phyloP scores from a whole-genome alignment of 768 basidiomycete species.

The Tricholoma furcatifolium region DNA sequence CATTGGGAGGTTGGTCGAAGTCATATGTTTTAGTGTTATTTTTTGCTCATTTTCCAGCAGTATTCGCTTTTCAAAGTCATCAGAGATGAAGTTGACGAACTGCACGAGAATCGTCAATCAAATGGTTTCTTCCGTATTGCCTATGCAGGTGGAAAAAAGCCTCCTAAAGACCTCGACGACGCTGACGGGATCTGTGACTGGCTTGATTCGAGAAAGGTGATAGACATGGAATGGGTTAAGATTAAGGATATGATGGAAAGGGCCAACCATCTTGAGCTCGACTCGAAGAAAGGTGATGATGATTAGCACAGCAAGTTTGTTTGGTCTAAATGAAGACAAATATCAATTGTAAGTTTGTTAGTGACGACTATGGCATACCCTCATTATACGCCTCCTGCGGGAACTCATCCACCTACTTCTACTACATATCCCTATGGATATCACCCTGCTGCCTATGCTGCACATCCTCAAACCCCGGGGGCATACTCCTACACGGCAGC shows the following conservation, averaged over 20 bases:
- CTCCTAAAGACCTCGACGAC: constrained; percentile 66
- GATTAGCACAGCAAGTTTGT: constrained; percentile 23
- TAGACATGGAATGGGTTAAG: constrained; percentile 69
- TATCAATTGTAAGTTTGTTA: background rate
- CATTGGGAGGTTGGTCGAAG: constrained; percentile 76
- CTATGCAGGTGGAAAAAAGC: constrained; percentile 49
- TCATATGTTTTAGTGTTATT: background rate
- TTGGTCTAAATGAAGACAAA: background rate
- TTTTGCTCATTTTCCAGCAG: constrained; percentile 34
- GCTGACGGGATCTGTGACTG: constrained; percentile 83
- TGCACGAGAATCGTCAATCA: constrained; percentile 37
- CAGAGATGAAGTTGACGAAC: constrained; percentile 53
- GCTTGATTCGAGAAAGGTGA: constrained; percentile 68
- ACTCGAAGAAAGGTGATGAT: constrained; percentile 42
- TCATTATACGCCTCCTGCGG: constrained; percentile 24
- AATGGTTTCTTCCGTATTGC: constrained; percentile 58
- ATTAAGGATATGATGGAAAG: constrained; percentile 73
- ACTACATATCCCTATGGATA: constrained; percentile 69
- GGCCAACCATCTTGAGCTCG: constrained; percentile 62
- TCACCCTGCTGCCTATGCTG: constrained; percentile 44
- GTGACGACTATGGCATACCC: constrained; percentile 21
- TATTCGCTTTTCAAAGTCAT: constrained; percentile 63
- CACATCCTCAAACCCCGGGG: constrained; percentile 41
- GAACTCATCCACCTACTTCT: constrained; percentile 35
- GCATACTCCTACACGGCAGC: constrained; percentile 49